Conservation (phyloP, 2,329 filamentous ascomycete species). For the Trichophyton schoenleinii region DNA sequence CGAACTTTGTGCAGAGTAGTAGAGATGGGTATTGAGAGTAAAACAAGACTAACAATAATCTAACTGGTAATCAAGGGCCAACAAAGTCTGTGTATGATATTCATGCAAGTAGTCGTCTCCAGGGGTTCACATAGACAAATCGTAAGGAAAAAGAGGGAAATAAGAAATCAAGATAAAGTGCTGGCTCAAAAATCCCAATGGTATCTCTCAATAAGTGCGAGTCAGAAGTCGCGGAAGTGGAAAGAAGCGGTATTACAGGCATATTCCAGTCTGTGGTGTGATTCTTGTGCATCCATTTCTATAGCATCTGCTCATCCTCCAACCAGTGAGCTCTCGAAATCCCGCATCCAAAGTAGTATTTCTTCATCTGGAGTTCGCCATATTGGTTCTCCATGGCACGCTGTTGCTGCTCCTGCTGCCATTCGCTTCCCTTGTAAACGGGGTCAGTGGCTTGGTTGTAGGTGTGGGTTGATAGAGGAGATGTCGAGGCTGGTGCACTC, state of each 20-base stretch:
- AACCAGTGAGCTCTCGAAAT: slow-evolving; percentile 12
- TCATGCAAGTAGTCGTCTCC: not conserved
- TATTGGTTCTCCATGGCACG: slow-evolving; percentile 28
- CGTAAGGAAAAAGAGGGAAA: not conserved
- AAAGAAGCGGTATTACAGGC: not conserved
- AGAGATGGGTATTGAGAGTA: not conserved
- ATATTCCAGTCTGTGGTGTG: not conserved
- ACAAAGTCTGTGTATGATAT: not conserved
- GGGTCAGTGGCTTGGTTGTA: slow-evolving; percentile 31
- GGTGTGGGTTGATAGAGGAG: slow-evolving; percentile 13
- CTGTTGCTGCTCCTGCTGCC: slow-evolving; percentile 12
- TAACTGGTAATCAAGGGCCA: not conserved
- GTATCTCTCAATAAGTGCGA: not conserved
- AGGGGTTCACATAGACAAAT: not conserved
- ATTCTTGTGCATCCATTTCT: not conserved
- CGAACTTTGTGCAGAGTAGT: not conserved
- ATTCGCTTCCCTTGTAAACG: slow-evolving; percentile 32
- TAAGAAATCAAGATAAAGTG: not conserved
- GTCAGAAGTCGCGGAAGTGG: not conserved
- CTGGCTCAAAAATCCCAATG: not conserved
- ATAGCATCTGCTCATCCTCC: slow-evolving; percentile 17
- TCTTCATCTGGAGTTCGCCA: slow-evolving; percentile 25
- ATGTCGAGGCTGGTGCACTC: slow-evolving; percentile 9
- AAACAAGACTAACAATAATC: not conserved
- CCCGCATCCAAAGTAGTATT: slow-evolving; percentile 16